Evolutionary conservation across 2,329 filamentous ascomycete species (phyloP), one percentile per base, ranked within the genome.

Genomic region (Clonostachys byssicola): DNA sequence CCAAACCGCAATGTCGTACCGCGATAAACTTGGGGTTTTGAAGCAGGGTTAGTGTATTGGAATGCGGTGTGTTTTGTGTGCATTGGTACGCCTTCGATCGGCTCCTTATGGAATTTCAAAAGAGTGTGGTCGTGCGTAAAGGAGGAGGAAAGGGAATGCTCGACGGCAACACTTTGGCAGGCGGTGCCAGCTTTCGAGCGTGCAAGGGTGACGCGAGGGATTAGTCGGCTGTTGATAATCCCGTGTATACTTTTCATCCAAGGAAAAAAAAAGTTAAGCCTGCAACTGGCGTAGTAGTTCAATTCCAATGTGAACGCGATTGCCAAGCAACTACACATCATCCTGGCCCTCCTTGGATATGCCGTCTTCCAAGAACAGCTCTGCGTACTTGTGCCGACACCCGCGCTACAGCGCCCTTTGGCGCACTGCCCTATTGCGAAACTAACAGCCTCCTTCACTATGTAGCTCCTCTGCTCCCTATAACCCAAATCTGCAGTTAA

Each of bases 181-280:
- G 43, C 34, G 30, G 43, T 36, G 43, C 18, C 12, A 16, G 38
- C 18, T 40, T 40, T 42, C 39, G 18, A 42, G 38, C n/a, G 34
- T 20, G 40, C 18, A 41, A 35, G 45, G 42, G 30, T 30, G 42
- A 30, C 42, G 42, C 16, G 20, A 33, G 30, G 20, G 45, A 34
- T 33, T 46, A 42, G 30, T 36, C 34, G n/a, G n/a, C 12, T 16
- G 38, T 46, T 17, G 45, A 40, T 40, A 41, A 42, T 42, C 45
- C 45, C 42, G 45, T 46, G 45, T 46, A 46, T 46, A 46, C 45
- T 46, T 46, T 46, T 40, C 45, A 20, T 46, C 45, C 43, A 42
- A 42, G n/a, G 35, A 42, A 10, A 30, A 30, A 30, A 30, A 30
- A 30, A 30, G 10, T 30, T 6, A 35, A 46, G 45, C 45, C 45